These are phyloP conservation scores for Crithidia sp. DNA, from an alignment of 208 protist genomes.

Conservation along the genomic window DNA sequence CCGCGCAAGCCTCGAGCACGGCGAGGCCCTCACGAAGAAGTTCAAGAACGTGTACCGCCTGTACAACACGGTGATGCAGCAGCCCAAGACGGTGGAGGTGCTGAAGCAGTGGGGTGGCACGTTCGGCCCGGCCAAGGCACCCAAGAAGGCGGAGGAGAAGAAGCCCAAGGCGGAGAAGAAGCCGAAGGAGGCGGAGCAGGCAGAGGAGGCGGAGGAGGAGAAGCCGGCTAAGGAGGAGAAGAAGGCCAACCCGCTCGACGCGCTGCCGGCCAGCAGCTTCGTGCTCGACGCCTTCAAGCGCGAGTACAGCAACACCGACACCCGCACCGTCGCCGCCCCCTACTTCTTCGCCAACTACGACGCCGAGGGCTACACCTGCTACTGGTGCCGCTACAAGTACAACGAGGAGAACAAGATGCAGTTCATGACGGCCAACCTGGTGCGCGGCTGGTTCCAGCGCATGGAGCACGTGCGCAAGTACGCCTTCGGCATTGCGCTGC, in stretches of 20 bases:
- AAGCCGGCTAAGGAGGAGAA: conserved; percentile 57
- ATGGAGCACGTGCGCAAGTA: conserved; percentile 89
- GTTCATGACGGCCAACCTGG: conserved; percentile 88
- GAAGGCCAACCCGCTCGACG: conserved; percentile 75
- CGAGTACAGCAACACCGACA: conserved; percentile 83
- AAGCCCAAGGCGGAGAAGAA: conserved; percentile 39
- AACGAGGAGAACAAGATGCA: conserved; percentile 85
- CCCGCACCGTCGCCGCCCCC: conserved; percentile 66
- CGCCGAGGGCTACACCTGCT: conserved; percentile 69
- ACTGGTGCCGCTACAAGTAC: conserved; percentile 84
- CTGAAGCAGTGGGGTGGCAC: conserved; percentile 54
- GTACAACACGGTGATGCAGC: conserved; percentile 84
- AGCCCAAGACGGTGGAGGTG: conserved; percentile 70
- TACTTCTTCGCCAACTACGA: conserved; percentile 79
- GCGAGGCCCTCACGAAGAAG: conserved; percentile 61
- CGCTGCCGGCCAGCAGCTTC: conserved; percentile 62
- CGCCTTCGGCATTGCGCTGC: conserved; percentile 77
- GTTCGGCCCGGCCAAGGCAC: conserved; percentile 42
- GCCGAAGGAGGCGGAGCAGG: conserved; percentile 28
- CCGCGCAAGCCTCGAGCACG: conserved; percentile 46
- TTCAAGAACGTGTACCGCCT: conserved; percentile 64
- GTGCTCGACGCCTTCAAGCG: conserved; percentile 81
- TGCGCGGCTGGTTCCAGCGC: conserved; percentile 85
- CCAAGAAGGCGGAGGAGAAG: conserved; percentile 49
- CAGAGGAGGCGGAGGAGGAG: conserved; percentile 58